Base-by-base conservation (phyloP, 2,329 filamentous ascomycete species). In the Fusarium cicatricum region DNA sequence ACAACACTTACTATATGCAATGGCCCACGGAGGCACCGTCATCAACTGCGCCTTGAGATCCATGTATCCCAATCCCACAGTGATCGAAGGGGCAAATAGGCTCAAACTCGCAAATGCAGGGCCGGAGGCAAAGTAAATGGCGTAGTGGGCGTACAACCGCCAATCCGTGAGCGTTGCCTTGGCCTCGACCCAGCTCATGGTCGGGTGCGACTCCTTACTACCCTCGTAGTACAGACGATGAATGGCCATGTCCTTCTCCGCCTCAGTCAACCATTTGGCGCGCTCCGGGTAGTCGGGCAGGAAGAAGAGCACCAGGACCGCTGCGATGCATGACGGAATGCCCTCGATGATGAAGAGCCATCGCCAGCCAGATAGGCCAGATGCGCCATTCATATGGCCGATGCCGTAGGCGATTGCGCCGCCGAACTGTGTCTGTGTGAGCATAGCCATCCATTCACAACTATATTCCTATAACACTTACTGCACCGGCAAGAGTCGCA, bases 321-420 rank as follows among this genome's bases (percentile, higher is more conserved):
- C 88, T 10, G 72, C 90, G 1, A 90, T 11, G 7, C 89, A 80
- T 0, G 89, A 91, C 0, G 82, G 82, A 8, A 90, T 77, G 6
- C 89, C 89, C 72, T 88, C 85, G 31, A 88, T 75, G 55, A 87
- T 80, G 63, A 85, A 85, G 26, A 85, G 79, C 84, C 79, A 92
- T 21, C 89, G 80, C 90, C 90, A 92, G 10, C 85, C 90, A 3
- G 81, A 78, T 17, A 87, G 78, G 2, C 88, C 88, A 1, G 76
- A 73, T 1, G 83, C 72, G 7, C 83, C 81, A 62, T 91, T 86
- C 84, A 92, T 89, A 66, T 88, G 86, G 0, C 87, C 87, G 56
- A 92, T 88, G 1, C 80, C 88, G 57, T 88, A 91, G 1, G 90
- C 90, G 9, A 92, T 82, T 2, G 90, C 80, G 3, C 90, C 90